Evolutionary conservation across 345 rosid genomes (phyloP).

Genomic region (Rubroshorea leprosula): DNA sequence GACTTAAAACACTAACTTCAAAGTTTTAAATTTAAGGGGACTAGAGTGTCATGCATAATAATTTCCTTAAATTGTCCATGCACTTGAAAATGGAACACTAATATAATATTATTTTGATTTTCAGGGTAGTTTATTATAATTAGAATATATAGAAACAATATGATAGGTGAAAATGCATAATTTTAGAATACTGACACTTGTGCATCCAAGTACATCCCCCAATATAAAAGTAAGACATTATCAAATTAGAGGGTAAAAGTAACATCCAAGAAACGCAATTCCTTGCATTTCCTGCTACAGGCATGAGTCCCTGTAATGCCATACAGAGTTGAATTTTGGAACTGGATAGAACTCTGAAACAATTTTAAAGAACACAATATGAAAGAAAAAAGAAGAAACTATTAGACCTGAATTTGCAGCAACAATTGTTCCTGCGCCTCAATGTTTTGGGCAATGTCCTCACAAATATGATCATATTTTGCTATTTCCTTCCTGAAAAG

Average conservation of each 20-base stretch:
- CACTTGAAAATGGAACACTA: too few species aligned
- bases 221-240: too few species aligned
- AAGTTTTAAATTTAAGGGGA: conserved; percentile 6
- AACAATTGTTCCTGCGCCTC: conserved; percentile 85
- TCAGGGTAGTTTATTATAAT: too few species aligned
- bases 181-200: too few species aligned
- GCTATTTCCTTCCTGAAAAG: conserved; percentile 91
- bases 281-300: too few species aligned
- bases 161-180: too few species aligned
- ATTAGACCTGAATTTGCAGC: conserved; percentile 82
- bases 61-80: neutral
- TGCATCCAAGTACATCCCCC: too few species aligned
- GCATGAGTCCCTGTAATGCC: too few species aligned
- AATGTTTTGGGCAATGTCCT: conserved; percentile 81
- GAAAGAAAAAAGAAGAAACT: neutral
- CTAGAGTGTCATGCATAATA: neutral
- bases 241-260: too few species aligned
- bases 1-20: neutral
- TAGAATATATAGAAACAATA: too few species aligned
- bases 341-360: neutral
- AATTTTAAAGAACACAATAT: neutral
- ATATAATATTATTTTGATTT: too few species aligned
- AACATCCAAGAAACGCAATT: too few species aligned
- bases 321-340: neutral
- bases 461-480: conserved; percentile 79